A percentile compares a stretch with the other conserved stretches of the same genome.
These are phyloP conservation scores for Paraphaeosphaeria sporulosa DNA, from an alignment of 2,329 filamentous ascomycete species.

Conservation along the genomic window DNA sequence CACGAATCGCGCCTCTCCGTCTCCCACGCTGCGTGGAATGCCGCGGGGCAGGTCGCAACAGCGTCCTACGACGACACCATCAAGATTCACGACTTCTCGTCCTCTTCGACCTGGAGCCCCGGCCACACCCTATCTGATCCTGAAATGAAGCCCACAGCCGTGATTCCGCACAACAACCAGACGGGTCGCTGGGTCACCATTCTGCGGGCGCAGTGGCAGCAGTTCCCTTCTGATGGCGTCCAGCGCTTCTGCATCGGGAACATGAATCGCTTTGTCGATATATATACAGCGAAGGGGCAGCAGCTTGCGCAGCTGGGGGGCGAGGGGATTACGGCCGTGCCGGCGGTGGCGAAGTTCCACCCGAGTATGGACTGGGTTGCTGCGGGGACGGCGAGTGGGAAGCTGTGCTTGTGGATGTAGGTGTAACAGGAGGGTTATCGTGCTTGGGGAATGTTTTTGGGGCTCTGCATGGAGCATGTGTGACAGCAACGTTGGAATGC, in stretches of 20 bases:
- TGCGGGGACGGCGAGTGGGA: slow-evolving; percentile 89
- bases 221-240: slow-evolving; percentile 76
- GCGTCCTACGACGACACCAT: slow-evolving; percentile 94
- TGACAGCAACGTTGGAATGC: too few relatives aligned
- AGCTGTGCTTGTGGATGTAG: slow-evolving; percentile 91
- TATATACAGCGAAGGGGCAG: slow-evolving; percentile 82
- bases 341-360: slow-evolving; percentile 91
- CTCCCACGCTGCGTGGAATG: slow-evolving; percentile 90
- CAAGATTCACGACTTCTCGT: slow-evolving; percentile 83
- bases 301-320: slow-evolving; percentile 89
- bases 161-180: slow-evolving; percentile 90
- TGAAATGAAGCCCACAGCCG: slow-evolving; percentile 72
- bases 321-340: slow-evolving; percentile 92
- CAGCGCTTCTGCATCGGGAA: slow-evolving; percentile 93
- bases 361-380: slow-evolving; percentile 89
- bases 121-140: slow-evolving; percentile 64
- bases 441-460: not conserved
- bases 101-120: slow-evolving; percentile 58
- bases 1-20: slow-evolving; percentile 86
- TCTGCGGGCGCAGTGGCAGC: slow-evolving; percentile 88
- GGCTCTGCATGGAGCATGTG: not conserved
- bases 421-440: not conserved
- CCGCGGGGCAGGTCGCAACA: slow-evolving; percentile 84
- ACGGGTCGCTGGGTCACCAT: slow-evolving; percentile 94
- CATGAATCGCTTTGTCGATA: slow-evolving; percentile 96